Conservation (phyloP, 1,284 basidiomycete species). For the Vanrija pseudolonga region DNA sequence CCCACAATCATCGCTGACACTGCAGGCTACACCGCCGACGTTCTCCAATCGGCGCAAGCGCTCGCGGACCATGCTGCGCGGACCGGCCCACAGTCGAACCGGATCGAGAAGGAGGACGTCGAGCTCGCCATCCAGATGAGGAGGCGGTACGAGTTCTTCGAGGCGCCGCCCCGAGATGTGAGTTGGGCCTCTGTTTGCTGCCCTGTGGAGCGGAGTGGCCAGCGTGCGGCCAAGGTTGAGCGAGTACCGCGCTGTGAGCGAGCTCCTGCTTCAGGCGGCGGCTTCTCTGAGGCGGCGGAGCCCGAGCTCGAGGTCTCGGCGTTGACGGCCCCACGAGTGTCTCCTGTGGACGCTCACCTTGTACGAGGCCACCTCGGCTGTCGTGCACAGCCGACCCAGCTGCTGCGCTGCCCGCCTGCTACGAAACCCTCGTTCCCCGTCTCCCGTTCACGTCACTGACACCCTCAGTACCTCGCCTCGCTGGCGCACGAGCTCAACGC, state of each 20-base stretch:
- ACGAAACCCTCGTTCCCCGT: neutral
- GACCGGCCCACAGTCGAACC: slow-evolving; percentile 53
- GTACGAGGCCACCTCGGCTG: no score
- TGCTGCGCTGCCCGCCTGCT: no score
- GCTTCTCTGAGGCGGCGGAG: no score
- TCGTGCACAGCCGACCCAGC: no score
- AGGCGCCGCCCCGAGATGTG: slow-evolving; percentile 92
- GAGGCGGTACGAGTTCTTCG: slow-evolving; percentile 91
- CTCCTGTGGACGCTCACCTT: no score
- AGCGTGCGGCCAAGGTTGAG: neutral
- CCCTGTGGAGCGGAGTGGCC: neutral
- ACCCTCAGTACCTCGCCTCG: slow-evolving; percentile 72
- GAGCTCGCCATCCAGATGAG: slow-evolving; percentile 86
- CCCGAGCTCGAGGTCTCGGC: no score
- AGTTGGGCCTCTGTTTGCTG: slow-evolving; percentile 28
- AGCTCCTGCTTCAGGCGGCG: neutral
- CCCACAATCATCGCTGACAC: neutral
- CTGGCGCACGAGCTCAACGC: slow-evolving; percentile 88
- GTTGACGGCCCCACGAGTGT: no score
- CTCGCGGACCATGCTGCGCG: slow-evolving; percentile 91
- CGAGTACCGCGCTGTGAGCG: neutral
- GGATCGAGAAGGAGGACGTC: slow-evolving; percentile 85
- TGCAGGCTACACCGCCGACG: slow-evolving; percentile 77
- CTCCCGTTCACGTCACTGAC: slow-evolving; percentile 7
- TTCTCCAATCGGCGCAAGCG: slow-evolving; percentile 81